Conservation (phyloP, 1,139 yeast genomes). For the Hanseniaspora sp. region DNA sequence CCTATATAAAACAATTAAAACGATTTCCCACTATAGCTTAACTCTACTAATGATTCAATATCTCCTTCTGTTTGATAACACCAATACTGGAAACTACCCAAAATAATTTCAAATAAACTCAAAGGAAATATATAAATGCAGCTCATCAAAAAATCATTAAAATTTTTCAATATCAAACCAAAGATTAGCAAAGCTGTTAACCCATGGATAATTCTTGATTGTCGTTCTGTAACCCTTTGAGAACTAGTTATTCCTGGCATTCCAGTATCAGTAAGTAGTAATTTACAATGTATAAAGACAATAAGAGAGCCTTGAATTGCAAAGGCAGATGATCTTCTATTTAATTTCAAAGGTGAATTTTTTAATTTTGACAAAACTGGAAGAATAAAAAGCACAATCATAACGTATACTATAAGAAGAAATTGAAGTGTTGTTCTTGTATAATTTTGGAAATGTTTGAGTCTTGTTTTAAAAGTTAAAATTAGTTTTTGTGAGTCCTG, state of each 20-base stretch:
- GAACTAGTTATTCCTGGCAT: conserved; percentile 5
- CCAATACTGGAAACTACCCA: conserved; percentile 8
- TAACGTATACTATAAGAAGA: not conserved
- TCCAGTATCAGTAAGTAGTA: conserved; percentile 3
- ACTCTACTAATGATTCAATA: conserved; percentile 1
- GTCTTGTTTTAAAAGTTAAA: not conserved
- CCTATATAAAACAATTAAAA: not conserved
- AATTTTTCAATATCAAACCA: not conserved
- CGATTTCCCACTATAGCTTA: not conserved
- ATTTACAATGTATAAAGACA: conserved; percentile 8
- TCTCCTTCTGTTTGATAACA: conserved; percentile 11
- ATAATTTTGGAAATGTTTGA: conserved; percentile 11
- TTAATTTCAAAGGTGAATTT: not conserved
- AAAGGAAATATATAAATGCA: conserved; percentile 1
- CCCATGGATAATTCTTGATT: conserved; percentile 8
- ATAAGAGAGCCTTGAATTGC: conserved; percentile 11
- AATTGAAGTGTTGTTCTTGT: conserved; percentile 1
- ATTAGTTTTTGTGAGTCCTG: conserved; percentile 3
- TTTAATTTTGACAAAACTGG: conserved; percentile 5
- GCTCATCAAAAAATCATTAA: not conserved
- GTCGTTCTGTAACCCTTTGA: conserved; percentile 5
- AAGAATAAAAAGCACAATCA: not conserved
- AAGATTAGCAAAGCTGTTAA: not conserved
- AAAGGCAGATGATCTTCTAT: conserved; percentile 8
- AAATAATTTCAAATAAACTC: conserved; percentile 2